Percentiles rank a stretch among this genome's conserved stretches.
These are phyloP conservation scores for Ophiostoma populinum DNA, from an alignment of 2,329 filamentous ascomycete species.

Conservation along the genomic window DNA sequence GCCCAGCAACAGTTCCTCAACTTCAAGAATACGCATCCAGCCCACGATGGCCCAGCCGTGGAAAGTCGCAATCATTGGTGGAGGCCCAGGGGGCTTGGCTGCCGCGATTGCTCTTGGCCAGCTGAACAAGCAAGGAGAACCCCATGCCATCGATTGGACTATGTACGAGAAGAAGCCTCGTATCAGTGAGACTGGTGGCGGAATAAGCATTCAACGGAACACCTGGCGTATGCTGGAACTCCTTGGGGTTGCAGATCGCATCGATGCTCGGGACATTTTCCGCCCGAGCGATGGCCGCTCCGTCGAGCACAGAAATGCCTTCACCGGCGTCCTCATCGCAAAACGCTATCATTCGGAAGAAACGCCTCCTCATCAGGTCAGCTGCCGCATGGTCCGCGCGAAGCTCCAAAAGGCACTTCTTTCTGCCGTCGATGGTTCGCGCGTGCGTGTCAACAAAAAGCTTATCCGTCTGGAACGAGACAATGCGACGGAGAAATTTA, in stretches of 20 bases:
- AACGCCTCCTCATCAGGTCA: conserved; percentile 13
- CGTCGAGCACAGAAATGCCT: conserved; percentile 17
- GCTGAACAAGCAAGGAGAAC: conserved; percentile 9
- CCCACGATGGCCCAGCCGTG: conserved; percentile 2
- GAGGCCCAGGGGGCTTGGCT: conserved; percentile 6
- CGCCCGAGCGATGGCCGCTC: conserved; percentile 13
- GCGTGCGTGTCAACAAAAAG: conserved; percentile 27
- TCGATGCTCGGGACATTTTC: conserved; percentile 17
- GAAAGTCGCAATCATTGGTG: conserved; percentile 8
- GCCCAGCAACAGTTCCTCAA: too few species aligned
- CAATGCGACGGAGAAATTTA: conserved; percentile 11
- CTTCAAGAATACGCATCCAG: too few species aligned
- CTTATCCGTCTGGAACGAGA: conserved; percentile 20
- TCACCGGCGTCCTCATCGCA: conserved; percentile 16
- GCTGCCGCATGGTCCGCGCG: conserved; percentile 17
- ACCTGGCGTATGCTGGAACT: conserved; percentile 20
- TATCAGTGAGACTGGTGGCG: conserved; percentile 21
- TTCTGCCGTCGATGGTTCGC: conserved; percentile 23
- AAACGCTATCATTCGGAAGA: conserved; percentile 12
- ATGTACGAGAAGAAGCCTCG: conserved; percentile 20
- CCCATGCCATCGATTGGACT: conserved; percentile 17
- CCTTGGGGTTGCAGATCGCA: conserved; percentile 17
- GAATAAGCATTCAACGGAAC: conserved; percentile 20
- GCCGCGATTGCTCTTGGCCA: conserved; percentile 5
- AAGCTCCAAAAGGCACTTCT: conserved; percentile 31